Evolutionary conservation across 1,284 basidiomycete genomes (phyloP), one percentile per base, ranked within the genome.

Genomic region (Pulchroboletus neoregius): DNA sequence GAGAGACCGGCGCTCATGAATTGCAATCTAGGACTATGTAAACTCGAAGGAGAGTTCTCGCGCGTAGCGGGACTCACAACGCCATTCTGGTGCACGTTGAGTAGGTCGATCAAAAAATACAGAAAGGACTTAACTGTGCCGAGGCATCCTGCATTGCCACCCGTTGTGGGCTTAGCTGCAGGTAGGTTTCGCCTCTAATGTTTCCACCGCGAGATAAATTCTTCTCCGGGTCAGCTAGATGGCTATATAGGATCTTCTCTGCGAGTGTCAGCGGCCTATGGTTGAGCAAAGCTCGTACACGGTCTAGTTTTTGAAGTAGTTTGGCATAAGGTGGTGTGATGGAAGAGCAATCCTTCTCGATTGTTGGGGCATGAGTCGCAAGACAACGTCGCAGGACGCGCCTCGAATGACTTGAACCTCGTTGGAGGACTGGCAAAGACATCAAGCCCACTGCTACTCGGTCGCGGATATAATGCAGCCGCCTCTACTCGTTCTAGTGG

Each of bases 81-180:
- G 87, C 86, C 87, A 90, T 90, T 66, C 86, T 87, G 53, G 20
- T 39, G 11, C 16, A n/a, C 30, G 26, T 35, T 68, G 30, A 61
- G 54, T 12, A 41, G 13, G 30, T 8, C 22, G 4, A 39, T 45
- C 10, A 40, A 40, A 37, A 32, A 40, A 12, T n/a, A 15, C 16
- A 39, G 23, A 15, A 52, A 39, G 16, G 35, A 70, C 83, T 68
- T 68, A 90, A 59, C 87, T 99, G 96, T 40, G 96, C 96, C 39
- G 94, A 97, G 35, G 96, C 96, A 70, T 98, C 94, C 68, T 99
- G 96, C 92, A 99, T 97, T 27, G 96, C 96, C 20, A 99, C 94
- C 54, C 96, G 76, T 69, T 98, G 90, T 6, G 95, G 94, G 50
- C 74, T 77, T 34, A 99, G 79, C 69, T 94, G 94, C 45, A 98